Evolutionary conservation across 306 rosid genomes (phyloP), one percentile per base, ranked within the genome.

Genomic region (Adenanthera pavonina): DNA sequence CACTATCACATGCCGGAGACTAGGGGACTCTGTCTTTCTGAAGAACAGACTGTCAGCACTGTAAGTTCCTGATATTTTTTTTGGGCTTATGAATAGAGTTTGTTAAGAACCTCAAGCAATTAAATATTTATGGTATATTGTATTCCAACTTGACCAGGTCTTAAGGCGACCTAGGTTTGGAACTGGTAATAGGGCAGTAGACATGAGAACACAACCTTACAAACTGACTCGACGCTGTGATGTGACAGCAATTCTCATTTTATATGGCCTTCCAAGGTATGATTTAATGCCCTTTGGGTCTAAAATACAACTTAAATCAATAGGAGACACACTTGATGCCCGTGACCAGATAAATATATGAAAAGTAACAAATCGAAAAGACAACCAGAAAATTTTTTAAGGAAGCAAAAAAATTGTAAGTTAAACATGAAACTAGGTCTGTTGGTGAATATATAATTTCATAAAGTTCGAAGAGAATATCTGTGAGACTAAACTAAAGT

Each of bases 261-360:
- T 96, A 84, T 91, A 88, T 73, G 99, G 99, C 61, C 97, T 96
- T 75, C 99, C 99, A 80, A 96, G 99, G 99, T 96, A 69, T 44
- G 74, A 84, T 57, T 51, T 38, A 15, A 11, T 48, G 78, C 40
- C 54, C 15, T 80, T 61, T 81, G 36, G 51, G 10, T 46, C 54
- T 11, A 68, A 8, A 67, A 69, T 10, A 46, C 34, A 69, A 69
- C 35, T 69, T 69, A 7, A 2, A 20, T 69, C 54, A 17, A 17
- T 68, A 40, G 72, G 51, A 1, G 34, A 9, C 1, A n/a, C 48
- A 40, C 49, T 40, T 17, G 20, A 67, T 17, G 53, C 53, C 49
- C 17, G 20, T 69, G 74, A 69, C 74, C 54, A 43, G 74, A 69
- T 69, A 69, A 19, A 44, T 69, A 11, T 9, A 9, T 65, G 47